phyloP scores from a whole-genome alignment of 1,284 basidiomycete genomes.

The Inonotus hispidus region DNA sequence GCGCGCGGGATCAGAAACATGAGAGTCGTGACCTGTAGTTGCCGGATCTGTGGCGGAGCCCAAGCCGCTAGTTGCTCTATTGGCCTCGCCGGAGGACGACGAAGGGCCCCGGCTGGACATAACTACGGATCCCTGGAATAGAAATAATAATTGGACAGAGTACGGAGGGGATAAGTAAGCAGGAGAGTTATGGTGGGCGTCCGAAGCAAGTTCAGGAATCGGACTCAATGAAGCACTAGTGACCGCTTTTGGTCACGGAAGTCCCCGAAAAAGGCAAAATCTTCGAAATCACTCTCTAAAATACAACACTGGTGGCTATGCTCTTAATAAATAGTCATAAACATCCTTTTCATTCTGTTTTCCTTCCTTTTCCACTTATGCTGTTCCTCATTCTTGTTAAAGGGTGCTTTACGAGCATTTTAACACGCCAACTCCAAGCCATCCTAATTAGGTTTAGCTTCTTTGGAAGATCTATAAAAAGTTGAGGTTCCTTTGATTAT shows the following conservation, averaged over 20 bases:
- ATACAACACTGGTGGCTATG: not conserved
- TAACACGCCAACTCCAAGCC: not conserved
- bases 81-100: not conserved
- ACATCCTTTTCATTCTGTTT: not conserved
- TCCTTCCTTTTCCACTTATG: not conserved
- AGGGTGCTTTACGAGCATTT: not conserved
- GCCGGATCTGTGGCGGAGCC: constrained; percentile 25
- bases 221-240: not conserved
- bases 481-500: not conserved
- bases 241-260: constrained; percentile 7
- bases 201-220: not conserved
- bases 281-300: not conserved
- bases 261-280: not conserved
- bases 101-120: not conserved
- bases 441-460: constrained; percentile 1
- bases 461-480: constrained; percentile 5
- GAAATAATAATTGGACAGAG: not conserved
- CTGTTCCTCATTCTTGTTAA: not conserved
- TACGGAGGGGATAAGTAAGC: not conserved
- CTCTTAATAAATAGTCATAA: not conserved
- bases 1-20: constrained; percentile 38
- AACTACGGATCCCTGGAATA: not conserved
- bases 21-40: constrained; percentile 25
- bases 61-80: not conserved
- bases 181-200: constrained; percentile 2